Percentiles rank a stretch among this genome's conserved stretches.
Conservation (phyloP, 2,329 filamentous ascomycete genomes). For the Bipolaris cookei region DNA sequence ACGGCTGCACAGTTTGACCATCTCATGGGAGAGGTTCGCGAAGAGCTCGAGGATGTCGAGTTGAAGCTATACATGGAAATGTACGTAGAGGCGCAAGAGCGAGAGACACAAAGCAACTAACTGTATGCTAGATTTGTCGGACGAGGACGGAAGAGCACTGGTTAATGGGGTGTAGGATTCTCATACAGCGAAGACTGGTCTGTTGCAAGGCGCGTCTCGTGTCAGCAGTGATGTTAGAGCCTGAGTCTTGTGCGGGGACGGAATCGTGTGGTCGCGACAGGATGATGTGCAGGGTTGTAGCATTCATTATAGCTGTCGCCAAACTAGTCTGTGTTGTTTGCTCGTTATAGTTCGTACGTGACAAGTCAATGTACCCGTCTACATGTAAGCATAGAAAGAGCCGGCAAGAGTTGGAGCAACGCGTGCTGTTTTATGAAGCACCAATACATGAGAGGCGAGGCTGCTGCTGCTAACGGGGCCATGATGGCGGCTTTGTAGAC, state of each 20-base stretch:
- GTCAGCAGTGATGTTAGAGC: not conserved
- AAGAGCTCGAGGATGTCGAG: conserved; percentile 37
- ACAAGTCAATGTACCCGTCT: not conserved
- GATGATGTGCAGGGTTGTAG: not conserved
- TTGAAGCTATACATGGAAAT: conserved; percentile 48
- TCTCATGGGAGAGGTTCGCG: conserved; percentile 38
- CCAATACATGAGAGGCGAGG: not conserved
- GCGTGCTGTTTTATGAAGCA: not conserved
- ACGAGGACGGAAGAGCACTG: conserved; percentile 40
- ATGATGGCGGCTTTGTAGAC: not conserved
- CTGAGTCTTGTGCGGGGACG: not conserved
- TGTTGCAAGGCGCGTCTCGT: not conserved
- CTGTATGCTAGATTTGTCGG: conserved; percentile 36
- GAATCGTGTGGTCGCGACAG: not conserved
- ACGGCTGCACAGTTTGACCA: conserved; percentile 37
- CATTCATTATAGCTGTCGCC: not conserved
- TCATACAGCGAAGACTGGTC: not conserved
- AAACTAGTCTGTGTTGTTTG: not conserved
- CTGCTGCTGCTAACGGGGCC: no score
- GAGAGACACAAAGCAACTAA: conserved; percentile 15
- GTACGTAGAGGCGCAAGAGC: conserved; percentile 29
- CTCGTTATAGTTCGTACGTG: not conserved
- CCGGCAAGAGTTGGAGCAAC: not conserved
- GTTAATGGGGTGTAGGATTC: conserved; percentile 11
- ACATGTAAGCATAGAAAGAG: not conserved